Base-by-base conservation (phyloP, 2,329 filamentous ascomycete genomes). In the Emydomyces testavorans region DNA sequence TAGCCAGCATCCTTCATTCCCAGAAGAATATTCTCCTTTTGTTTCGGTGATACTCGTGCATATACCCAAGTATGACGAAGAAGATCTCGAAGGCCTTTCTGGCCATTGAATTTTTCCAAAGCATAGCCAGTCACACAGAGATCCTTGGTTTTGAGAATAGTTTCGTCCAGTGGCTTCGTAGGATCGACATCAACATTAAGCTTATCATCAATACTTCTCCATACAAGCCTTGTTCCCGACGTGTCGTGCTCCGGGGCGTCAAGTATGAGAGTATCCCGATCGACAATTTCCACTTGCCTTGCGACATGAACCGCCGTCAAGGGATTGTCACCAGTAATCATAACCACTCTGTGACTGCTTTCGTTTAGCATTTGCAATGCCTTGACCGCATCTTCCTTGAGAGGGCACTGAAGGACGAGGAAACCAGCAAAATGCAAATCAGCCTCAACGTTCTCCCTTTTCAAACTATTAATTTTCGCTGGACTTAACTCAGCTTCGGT, bases 241-340 rank as follows among this genome's bases (percentile, higher is more conserved):
- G 79, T 78, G 58, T 93, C 88, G 59, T 95, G 78, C 65, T 98
- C 92, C 18, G 92, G 92, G 2, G 90, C 87, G 64, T 98, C 92
- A 21, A 98, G 75, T 57, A 98, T 96, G 51, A 96, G 76, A 46
- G 92, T 86, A 28, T 96, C 89, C 49, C 92, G 83, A 60, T 98
- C 92, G 13, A 98, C 88, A 64, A 98, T 98, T 65, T 98, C 92
- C 21, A 98, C 92, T 64, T 95, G 83, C 52, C 83, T 82, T 13
- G 92, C 92, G 49, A 98, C 92, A 62, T 98, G 90, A 8, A 94
- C 86, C 55, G 92, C 92, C 34, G 92, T 98, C 45, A 98, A 76
- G 10, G 92, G 90, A 65, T 98, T 98, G 66, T 98, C 92, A 62
- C 92, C 92, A 51, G 92, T 98, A 56, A 98, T 98, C 92, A 98